Evolutionary conservation across 768 basidiomycete genomes (phyloP), one percentile per base, ranked within the genome.

Genomic region (Amanita pallidorosea): DNA sequence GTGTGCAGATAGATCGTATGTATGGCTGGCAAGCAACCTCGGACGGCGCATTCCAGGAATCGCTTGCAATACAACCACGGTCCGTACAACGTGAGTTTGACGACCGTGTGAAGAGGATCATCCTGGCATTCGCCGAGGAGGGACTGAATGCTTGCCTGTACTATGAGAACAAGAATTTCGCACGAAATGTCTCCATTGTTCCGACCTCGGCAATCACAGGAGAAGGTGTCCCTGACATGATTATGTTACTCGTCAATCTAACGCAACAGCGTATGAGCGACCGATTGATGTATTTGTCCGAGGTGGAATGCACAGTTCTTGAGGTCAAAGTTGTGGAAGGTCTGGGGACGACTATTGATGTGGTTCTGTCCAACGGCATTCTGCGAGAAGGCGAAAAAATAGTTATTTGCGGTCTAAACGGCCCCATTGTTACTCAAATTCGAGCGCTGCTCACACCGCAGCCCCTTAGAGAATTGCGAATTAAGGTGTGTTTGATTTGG

Each of bases 251-350:
- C 62, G 81, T 97, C 69, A 94, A 96, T 65, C 77, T 98, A 49
- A 98, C 95, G 13, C 95, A 98, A 65, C 87, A 96, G 69, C 82
- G 96, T 53, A 96, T 98, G 95, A 92, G 87, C 65, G 89, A 94
- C 65, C 80, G 87, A 38, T 76, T 99, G 54, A 99, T 98, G 96
- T 99, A 98, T 69, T 77, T 98, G 53, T 89, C 92, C 27, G 93
- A 96, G 62, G 75, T 98, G 40, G 93, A 97, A 69, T 97, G 95
- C 66, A 99, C 96, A 5, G 91, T 99, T 9, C 79, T 99, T 52
- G 96, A 98, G 67, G 96, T 98, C 64, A 99, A 99, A 75, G 89
- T 97, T 55, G 81, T 98, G 57, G 96, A 99, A 68, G 96, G 96
- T 60, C 74, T 98, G 45, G 96, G 96, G 27, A 98, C 94, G 25